Evolutionary conservation across 2,329 filamentous ascomycete genomes (phyloP).

Genomic region (Fusarium neocosmosporiellum): DNA sequence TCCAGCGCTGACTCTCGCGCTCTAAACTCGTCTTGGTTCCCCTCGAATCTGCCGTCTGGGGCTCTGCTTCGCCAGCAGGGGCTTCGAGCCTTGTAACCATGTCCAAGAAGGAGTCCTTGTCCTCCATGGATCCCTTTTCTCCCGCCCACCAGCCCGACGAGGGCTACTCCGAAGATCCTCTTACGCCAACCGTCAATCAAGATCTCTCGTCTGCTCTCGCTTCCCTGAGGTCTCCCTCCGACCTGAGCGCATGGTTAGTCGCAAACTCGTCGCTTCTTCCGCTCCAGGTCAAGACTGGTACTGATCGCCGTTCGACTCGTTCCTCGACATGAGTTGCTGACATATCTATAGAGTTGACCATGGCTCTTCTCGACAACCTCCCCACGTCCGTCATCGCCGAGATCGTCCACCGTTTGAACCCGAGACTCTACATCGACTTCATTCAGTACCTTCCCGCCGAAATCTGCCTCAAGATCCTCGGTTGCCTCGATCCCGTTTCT

Average conservation of each 20-base stretch:
- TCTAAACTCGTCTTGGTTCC: not conserved
- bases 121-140: constrained; percentile 59
- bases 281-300: constrained; percentile 61
- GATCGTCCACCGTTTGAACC: constrained; percentile 83
- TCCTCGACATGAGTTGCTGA: constrained; percentile 12
- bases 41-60: constrained; percentile 4
- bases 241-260: constrained; percentile 62
- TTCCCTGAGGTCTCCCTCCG: constrained; percentile 53
- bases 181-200: constrained; percentile 56
- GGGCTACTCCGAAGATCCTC: constrained; percentile 84
- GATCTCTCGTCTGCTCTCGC: constrained; percentile 49
- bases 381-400: constrained; percentile 83
- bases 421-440: constrained; percentile 93
- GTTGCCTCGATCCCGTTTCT: constrained; percentile 84
- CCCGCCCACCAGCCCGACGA: constrained; percentile 77
- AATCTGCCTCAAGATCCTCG: constrained; percentile 89
- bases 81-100: constrained; percentile 39
- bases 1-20: constrained; percentile 6
- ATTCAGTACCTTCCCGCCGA: constrained; percentile 87
- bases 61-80: constrained; percentile 31
- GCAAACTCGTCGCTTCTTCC: constrained; percentile 63
- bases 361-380: constrained; percentile 80
- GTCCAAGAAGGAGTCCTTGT: constrained; percentile 43
- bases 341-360: constrained; percentile 75
- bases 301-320: constrained; percentile 9